Conservation (phyloP, 75 land plant species). For the Azolla pinnata region DNA sequence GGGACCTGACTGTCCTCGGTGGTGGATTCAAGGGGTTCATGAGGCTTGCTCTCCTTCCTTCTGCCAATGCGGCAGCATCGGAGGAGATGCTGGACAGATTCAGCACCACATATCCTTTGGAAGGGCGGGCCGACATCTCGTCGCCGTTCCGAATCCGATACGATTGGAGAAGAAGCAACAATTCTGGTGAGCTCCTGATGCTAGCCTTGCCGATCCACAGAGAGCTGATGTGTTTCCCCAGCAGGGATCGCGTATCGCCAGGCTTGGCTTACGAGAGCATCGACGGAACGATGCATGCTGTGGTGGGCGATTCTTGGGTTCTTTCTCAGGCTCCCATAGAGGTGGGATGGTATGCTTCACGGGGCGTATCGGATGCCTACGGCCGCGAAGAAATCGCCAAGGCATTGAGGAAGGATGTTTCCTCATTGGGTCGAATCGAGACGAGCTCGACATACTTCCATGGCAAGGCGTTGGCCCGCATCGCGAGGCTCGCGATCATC, state of each 20-base stretch:
- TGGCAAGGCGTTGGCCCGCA: slow-evolving; percentile 76
- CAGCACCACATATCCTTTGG: slow-evolving; percentile 18
- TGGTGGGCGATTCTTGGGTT: slow-evolving; percentile 67
- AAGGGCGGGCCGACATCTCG: slow-evolving; percentile 10
- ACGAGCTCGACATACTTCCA: slow-evolving; percentile 67
- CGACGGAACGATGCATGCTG: slow-evolving; percentile 21
- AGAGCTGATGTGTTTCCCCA: slow-evolving; percentile 8
- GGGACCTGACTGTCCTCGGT: slow-evolving; percentile 7
- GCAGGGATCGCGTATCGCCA: neutral
- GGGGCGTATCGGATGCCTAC: slow-evolving; percentile 30
- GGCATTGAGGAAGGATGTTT: slow-evolving; percentile 46
- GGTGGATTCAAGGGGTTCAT: slow-evolving; percentile 11
- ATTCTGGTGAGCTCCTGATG: slow-evolving; percentile 31
- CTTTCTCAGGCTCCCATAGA: slow-evolving; percentile 28
- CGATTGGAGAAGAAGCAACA: slow-evolving; percentile 15
- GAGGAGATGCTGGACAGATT: slow-evolving; percentile 16
- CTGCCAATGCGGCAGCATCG: neutral
- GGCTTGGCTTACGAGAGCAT: slow-evolving; percentile 13
- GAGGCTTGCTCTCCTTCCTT: slow-evolving; percentile 11
- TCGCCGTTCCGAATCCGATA: slow-evolving; percentile 12
- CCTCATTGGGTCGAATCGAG: slow-evolving; percentile 22
- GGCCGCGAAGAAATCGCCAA: slow-evolving; percentile 19
- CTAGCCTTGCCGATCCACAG: slow-evolving; percentile 18
- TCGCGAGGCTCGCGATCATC: slow-evolving; percentile 71
- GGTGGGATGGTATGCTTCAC: slow-evolving; percentile 53